Evolutionary conservation across 2,329 filamentous ascomycete genomes (phyloP).

Genomic region (Fulvia fulva): DNA sequence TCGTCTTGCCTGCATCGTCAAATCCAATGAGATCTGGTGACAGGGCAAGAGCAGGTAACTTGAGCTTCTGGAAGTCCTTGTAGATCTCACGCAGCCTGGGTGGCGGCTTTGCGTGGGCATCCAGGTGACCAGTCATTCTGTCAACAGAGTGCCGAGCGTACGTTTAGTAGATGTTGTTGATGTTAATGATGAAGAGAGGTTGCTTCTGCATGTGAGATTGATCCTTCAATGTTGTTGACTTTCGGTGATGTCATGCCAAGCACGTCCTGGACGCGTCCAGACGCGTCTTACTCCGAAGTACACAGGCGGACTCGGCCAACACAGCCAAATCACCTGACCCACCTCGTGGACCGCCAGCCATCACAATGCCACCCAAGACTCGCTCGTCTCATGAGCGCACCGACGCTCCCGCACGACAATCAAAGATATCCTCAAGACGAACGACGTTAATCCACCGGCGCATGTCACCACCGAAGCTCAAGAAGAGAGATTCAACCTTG

Average conservation of each 20-base stretch:
- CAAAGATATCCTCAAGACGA: constrained; percentile 8
- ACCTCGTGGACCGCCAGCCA: neutral
- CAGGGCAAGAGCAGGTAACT: constrained; percentile 47
- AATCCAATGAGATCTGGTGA: neutral
- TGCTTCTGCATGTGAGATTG: neutral
- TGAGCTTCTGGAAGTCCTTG: constrained; percentile 67
- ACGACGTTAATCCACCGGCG: constrained; percentile 4
- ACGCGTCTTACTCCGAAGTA: neutral
- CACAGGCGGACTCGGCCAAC: neutral
- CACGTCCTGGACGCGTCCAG: neutral
- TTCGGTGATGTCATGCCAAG: neutral
- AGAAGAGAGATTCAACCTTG: constrained; percentile 19
- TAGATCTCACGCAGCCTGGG: constrained; percentile 65
- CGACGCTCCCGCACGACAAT: constrained; percentile 13
- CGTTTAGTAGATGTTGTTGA: neutral
- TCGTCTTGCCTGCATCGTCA: neutral
- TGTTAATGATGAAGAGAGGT: neutral
- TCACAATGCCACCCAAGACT: constrained; percentile 12
- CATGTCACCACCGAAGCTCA: constrained; percentile 4
- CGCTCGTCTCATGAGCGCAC: constrained; percentile 1
- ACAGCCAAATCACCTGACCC: too few species aligned
- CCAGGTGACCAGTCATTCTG: constrained; percentile 42
- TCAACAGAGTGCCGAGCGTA: neutral
- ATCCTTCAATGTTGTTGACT: neutral
- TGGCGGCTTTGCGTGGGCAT: constrained; percentile 76